Conservation (phyloP, 345 rosid species). For the Garcia nutans region DNA sequence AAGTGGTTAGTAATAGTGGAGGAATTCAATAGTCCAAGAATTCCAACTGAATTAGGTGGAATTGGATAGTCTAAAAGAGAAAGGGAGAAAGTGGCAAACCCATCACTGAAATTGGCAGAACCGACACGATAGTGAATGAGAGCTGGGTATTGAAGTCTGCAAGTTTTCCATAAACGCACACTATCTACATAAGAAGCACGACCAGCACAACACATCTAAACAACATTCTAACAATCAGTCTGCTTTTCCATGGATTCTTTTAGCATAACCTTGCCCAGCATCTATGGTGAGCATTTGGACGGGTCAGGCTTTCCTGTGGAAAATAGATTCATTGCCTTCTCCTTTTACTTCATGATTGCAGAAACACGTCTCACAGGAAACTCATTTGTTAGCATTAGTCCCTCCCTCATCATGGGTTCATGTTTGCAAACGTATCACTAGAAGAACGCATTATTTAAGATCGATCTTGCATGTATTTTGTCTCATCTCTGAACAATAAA, state of each 20-base stretch:
- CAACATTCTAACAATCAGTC: too few relatives aligned
- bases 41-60: not conserved
- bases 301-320: too few relatives aligned
- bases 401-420: not conserved
- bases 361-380: not conserved
- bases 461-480: too few relatives aligned
- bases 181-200: not conserved
- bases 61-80: not conserved
- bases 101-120: not conserved
- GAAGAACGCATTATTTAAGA: too few relatives aligned
- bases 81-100: not conserved
- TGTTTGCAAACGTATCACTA: too few relatives aligned
- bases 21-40: conserved; percentile 15
- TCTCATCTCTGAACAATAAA: too few relatives aligned
- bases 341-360: not conserved
- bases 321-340: too few relatives aligned
- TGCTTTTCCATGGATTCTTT: too few relatives aligned
- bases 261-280: too few relatives aligned
- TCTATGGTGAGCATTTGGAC: too few relatives aligned
- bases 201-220: not conserved
- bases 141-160: not conserved
- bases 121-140: not conserved
- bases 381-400: not conserved
- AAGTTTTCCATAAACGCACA: not conserved
- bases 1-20: not conserved